Base-by-base conservation (phyloP, 1,139 yeast genomes). In the Lodderomyces metapsilosis region DNA sequence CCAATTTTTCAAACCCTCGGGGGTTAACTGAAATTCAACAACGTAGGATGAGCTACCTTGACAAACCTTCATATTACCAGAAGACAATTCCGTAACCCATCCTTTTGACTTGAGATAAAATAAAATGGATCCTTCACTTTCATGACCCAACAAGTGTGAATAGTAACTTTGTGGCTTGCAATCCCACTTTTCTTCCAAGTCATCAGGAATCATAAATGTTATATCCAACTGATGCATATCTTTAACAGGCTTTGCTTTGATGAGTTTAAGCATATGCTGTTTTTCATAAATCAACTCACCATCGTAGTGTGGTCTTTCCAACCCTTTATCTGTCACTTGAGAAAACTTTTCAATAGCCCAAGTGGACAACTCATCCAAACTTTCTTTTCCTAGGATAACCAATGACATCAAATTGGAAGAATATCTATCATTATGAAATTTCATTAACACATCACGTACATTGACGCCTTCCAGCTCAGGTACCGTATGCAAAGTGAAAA, bases 71-170 rank as follows among this genome's bases (percentile, higher is more conserved):
- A 78, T 75, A 34, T 80, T 76, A 8, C 96, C 96, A 24, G 92
- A 82, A 25, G 88, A 78, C 41, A 92, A 72, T 12, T 78, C 83
- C 48, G 79, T 84, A 5, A 89, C 95, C 88, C 92, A 88, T 9
- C 92, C 87, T 46, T 53, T 52, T 34, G 68, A 64, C 62, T 89
- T 91, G 49, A 91, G 74, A 50, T 72, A 75, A 42, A 82, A 76
- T 30, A 88, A 70, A 13, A 92, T 62, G 1, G 96, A 88, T 1
- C 98, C 98, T 41, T 81, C 73, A 41, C 78, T 88, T 65, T 92
- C 98, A 59, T 92, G 98, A 25, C 98, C 98, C 43, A 92, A 65
- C 43, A 92, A 69, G 59, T 91, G 97, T 20, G 92, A 78, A 51
- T 71, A 76, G 59, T 88, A 86, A 41, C 74, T 78, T 10, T 78